A percentile compares a stretch with the other conserved stretches of the same genome.
Conservation (phyloP, 2,329 filamentous ascomycete genomes). For the Aureobasidium musti region DNA sequence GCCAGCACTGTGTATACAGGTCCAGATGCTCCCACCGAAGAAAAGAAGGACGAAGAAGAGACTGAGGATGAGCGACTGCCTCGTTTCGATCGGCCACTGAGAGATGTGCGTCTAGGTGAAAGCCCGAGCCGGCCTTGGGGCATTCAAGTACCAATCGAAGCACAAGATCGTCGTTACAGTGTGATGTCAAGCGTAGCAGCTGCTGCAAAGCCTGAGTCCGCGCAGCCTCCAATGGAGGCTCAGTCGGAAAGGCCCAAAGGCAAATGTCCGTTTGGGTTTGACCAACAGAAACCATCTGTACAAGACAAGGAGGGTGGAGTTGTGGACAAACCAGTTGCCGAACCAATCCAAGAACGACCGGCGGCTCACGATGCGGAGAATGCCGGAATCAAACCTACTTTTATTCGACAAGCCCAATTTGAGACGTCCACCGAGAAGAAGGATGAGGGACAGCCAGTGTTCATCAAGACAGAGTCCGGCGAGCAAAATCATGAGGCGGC, state of each 20-base stretch:
- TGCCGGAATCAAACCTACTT: slow-evolving; percentile 10
- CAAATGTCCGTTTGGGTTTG: slow-evolving; percentile 60
- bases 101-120: slow-evolving; percentile 90
- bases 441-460: neutral
- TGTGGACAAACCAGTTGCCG: neutral
- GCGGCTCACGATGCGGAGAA: neutral
- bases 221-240: neutral
- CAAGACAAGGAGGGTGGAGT: neutral
- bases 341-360: neutral
- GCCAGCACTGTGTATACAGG: slow-evolving; percentile 65
- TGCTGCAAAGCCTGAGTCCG: neutral
- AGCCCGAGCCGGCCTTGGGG: slow-evolving; percentile 93
- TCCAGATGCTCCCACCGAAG: slow-evolving; percentile 44
- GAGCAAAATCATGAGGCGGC: slow-evolving; percentile 44
- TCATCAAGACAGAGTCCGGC: slow-evolving; percentile 8
- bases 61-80: slow-evolving; percentile 65
- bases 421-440: neutral
- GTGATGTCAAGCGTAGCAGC: slow-evolving; percentile 44
- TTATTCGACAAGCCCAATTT: neutral
- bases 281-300: slow-evolving; percentile 18
- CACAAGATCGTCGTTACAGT: slow-evolving; percentile 48
- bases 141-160: slow-evolving; percentile 68
- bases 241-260: slow-evolving; percentile 38
- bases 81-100: slow-evolving; percentile 80
- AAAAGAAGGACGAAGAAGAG: slow-evolving; percentile 58